phyloP scores from a whole-genome alignment of 2,329 filamentous ascomycete genomes.

The Biscogniauxia marginata region DNA sequence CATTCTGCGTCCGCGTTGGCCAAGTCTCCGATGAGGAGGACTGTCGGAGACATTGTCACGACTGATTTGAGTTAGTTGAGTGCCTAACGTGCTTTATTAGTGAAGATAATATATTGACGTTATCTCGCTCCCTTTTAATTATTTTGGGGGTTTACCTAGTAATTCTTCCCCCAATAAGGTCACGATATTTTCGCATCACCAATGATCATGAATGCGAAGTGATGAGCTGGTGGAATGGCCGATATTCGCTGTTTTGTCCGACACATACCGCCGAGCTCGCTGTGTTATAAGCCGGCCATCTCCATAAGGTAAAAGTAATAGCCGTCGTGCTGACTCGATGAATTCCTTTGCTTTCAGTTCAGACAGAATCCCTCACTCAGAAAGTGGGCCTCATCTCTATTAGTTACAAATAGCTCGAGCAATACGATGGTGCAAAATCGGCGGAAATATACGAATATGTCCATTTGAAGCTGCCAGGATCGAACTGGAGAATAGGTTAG shows the following conservation, averaged over 20 bases:
- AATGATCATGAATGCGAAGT: background rate
- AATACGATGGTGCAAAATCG: background rate
- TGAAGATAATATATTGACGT: no score
- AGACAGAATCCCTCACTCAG: background rate
- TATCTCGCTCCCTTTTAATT: no score
- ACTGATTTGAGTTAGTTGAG: no score
- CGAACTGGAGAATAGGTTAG: no score
- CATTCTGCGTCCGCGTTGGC: constrained; percentile 22
- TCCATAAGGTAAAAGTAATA: background rate
- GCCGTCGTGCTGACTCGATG: background rate
- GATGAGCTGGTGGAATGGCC: background rate
- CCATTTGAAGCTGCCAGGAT: no score
- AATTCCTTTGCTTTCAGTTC: background rate
- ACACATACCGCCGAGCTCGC: background rate
- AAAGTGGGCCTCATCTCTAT: background rate
- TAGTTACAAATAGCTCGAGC: background rate
- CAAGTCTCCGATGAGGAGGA: constrained; percentile 26
- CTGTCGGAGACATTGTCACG: constrained; percentile 20
- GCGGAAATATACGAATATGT: constrained; percentile 1
- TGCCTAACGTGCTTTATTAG: no score
- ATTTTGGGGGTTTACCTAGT: background rate
- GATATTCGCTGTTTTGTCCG: background rate
- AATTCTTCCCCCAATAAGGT: background rate
- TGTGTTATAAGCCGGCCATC: background rate
- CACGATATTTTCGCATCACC: background rate